Evolutionary conservation across 257 asterid species (phyloP).

Genomic region (Solanum raphanifolium): DNA sequence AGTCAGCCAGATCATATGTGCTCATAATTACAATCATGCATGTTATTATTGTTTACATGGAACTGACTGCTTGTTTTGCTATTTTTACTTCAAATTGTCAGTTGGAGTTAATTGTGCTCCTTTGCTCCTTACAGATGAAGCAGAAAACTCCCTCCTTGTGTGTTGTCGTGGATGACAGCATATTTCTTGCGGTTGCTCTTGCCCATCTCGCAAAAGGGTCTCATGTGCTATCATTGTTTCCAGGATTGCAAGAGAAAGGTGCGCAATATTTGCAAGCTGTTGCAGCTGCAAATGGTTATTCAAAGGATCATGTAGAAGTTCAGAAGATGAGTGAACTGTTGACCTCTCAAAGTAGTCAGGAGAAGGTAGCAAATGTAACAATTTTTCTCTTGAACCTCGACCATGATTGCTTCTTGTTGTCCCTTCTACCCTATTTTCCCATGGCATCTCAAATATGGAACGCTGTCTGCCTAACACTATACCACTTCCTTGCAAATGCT

Average conservation of each 20-base stretch:
- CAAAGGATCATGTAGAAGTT: conserved; percentile 51
- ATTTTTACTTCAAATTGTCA: neutral
- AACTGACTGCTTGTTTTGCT: neutral
- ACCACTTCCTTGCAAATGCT: neutral
- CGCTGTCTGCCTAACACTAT: neutral
- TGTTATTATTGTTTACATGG: neutral
- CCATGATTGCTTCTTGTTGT: neutral
- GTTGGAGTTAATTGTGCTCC: neutral
- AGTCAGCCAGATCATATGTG: neutral
- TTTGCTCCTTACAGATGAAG: conserved; percentile 39
- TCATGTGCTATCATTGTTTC: conserved; percentile 65
- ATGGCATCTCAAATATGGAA: neutral
- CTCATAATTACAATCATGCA: neutral
- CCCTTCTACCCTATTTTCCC: neutral
- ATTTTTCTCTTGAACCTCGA: neutral
- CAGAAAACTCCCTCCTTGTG: conserved; percentile 50
- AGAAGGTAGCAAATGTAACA: conserved; percentile 33
- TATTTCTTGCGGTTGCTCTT: conserved; percentile 53
- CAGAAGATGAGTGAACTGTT: conserved; percentile 25
- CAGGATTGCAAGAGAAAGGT: conserved; percentile 69
- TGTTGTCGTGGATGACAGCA: conserved; percentile 80
- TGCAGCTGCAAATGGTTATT: conserved; percentile 53
- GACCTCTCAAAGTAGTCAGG: conserved; percentile 36
- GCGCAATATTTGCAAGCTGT: conserved; percentile 45
- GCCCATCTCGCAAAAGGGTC: conserved; percentile 52